These are phyloP conservation scores for Colletotrichum cordylinicola DNA, from an alignment of 2,329 filamentous ascomycete genomes.

Conservation along the genomic window DNA sequence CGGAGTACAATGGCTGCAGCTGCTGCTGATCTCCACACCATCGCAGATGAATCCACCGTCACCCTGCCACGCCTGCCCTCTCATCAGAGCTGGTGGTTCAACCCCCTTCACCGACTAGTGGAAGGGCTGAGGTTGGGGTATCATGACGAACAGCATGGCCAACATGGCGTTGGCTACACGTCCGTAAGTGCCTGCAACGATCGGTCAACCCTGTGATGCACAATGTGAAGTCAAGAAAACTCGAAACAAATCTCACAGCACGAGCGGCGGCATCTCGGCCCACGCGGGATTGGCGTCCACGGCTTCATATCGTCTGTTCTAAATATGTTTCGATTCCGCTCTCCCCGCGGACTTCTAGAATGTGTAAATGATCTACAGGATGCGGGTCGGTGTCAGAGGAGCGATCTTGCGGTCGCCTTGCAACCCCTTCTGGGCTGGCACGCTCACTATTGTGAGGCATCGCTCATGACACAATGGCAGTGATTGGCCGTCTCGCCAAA, in stretches of 20 bases:
- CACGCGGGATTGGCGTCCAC: neutral
- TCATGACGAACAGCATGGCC: neutral
- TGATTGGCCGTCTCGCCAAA: conserved; percentile 21
- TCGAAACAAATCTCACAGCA: conserved; percentile 3
- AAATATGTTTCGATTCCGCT: neutral
- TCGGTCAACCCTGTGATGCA: neutral
- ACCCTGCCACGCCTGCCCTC: neutral
- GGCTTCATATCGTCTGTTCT: neutral
- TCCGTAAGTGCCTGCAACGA: neutral
- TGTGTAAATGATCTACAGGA: neutral
- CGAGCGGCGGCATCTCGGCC: conserved; percentile 3
- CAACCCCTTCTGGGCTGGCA: neutral
- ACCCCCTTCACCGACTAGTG: conserved; percentile 6
- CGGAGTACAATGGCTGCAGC: conserved; percentile 17
- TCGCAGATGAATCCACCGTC: neutral
- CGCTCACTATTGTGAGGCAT: neutral
- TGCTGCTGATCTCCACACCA: conserved; percentile 13
- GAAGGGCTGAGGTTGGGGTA: neutral
- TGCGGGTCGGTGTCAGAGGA: neutral
- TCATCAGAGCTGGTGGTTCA: neutral
- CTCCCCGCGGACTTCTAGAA: conserved; percentile 11
- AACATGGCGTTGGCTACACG: neutral
- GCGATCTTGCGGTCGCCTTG: conserved; percentile 6
- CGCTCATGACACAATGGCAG: neutral
- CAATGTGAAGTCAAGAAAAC: neutral